These are phyloP conservation scores for Yarrowia osloensis DNA, from an alignment of 805 yeast species.

Conservation along the genomic window DNA sequence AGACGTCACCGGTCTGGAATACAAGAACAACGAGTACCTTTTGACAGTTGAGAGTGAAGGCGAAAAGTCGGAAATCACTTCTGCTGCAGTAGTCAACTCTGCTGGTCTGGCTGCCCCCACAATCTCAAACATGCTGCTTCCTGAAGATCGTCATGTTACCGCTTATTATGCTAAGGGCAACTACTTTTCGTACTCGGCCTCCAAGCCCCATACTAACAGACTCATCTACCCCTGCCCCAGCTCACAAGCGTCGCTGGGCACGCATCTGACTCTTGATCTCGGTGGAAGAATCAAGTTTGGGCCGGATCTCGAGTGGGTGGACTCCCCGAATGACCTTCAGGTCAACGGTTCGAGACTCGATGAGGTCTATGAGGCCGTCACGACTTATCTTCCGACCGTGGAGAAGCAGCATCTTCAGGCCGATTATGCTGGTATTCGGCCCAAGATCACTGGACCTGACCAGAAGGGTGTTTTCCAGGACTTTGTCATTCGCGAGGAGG, in stretches of 20 bases:
- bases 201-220: conserved; percentile 54
- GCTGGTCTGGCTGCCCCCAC: conserved; percentile 79
- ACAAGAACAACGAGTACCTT: conserved; percentile 33
- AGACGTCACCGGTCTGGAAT: conserved; percentile 49
- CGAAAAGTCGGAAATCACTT: conserved; percentile 39
- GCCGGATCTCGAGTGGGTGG: conserved; percentile 85
- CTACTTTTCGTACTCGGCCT: conserved; percentile 61
- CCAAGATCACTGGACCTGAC: conserved; percentile 60
- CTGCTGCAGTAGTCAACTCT: conserved; percentile 66
- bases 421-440: conserved; percentile 80
- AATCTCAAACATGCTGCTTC: conserved; percentile 70
- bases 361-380: conserved; percentile 60
- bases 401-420: conserved; percentile 56
- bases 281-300: conserved; percentile 83
- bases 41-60: conserved; percentile 35
- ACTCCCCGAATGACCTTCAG: conserved; percentile 39
- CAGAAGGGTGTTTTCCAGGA: conserved; percentile 57
- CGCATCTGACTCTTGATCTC: conserved; percentile 81
- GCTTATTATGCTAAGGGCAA: conserved; percentile 82
- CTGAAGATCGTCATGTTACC: conserved; percentile 56
- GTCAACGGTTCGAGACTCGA: conserved; percentile 48
- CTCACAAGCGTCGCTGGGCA: conserved; percentile 76
- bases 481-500: conserved; percentile 69
- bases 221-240: conserved; percentile 79
- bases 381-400: conserved; percentile 64